Evolutionary conservation across 805 yeast species (phyloP).

Genomic region (Starmerella stellata): DNA sequence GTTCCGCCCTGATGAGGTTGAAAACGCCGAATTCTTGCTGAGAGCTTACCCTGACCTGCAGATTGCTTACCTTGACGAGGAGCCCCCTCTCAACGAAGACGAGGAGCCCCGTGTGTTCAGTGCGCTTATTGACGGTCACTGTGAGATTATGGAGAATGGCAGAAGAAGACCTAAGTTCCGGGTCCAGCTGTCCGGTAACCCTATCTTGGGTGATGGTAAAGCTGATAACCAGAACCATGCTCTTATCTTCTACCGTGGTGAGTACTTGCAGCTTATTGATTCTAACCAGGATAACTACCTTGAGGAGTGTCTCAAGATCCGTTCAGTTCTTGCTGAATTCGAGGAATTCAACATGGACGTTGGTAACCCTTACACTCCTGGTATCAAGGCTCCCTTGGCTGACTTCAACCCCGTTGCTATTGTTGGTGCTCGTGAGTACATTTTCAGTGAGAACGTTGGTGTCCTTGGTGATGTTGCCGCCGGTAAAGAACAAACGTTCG

Average conservation of each 20-base stretch:
- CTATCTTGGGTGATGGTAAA: constrained; percentile 90
- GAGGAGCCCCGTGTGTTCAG: constrained; percentile 40
- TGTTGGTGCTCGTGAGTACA: constrained; percentile 86
- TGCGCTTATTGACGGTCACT: constrained; percentile 46
- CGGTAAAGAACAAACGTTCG: constrained; percentile 93
- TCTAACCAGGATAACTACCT: constrained; percentile 92
- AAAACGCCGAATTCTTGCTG: constrained; percentile 47
- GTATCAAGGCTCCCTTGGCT: constrained; percentile 24
- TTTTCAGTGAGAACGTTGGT: constrained; percentile 83
- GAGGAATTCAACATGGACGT: constrained; percentile 50
- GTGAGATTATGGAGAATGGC: constrained; percentile 38
- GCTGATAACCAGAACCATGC: constrained; percentile 89
- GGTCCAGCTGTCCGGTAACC: constrained; percentile 76
- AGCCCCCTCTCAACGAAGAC: constrained; percentile 36
- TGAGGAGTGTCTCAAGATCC: constrained; percentile 82
- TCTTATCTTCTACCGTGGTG: constrained; percentile 75
- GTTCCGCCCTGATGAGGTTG: constrained; percentile 46
- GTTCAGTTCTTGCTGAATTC: constrained; percentile 76
- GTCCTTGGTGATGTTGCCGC: constrained; percentile 92
- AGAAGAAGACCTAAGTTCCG: constrained; percentile 44
- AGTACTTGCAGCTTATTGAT: constrained; percentile 84
- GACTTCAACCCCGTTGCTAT: constrained; percentile 58
- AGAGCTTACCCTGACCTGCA: constrained; percentile 52
- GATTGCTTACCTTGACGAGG: constrained; percentile 89
- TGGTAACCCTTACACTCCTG: constrained; percentile 42